Evolutionary conservation across 164 flowering plant species (phyloP), one percentile per base, ranked within the genome.

Genomic region (Chloranthus sessilifolius): DNA sequence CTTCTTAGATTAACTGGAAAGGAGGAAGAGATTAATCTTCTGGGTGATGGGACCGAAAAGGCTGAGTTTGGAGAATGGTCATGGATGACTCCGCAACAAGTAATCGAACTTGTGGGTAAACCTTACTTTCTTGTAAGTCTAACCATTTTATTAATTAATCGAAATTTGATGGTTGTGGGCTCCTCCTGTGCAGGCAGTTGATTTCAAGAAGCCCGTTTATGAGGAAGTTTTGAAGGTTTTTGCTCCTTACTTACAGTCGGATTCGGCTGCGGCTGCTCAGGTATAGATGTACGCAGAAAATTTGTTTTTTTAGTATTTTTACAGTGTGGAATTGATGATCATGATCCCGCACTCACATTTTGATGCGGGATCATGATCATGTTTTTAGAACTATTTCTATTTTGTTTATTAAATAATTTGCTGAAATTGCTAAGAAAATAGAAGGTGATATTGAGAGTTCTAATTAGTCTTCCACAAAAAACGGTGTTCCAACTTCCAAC

Each of bases 41-140:
- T 78, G 59, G 99, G 99, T 27, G 96, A 94, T 66, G 96, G 92
- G 33, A 74, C 80, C 28, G 99, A 86, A 58, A 88, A 84, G 66
- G 62, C 95, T 16, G 97, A 92, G 68, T 92, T 92, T 74, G 94
- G 79, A 27, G 74, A 83, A 43, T 92, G 99, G 99, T 55, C 92
- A 50, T 92, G 99, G 99, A 70, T 84, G 74, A 64, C 82, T 6
- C 89, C 97, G 0, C 77, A 86, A 20, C 67, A 85, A 71, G 64
- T 92, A 25, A 35, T 81, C 27, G 82, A 80, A 23, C 88, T 7
- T 52, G 96, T 84, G 62, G 35, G 92, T 77, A 19, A 20, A 44
- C 30, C 16, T 36, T n/a, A 14, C 42, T 21, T 6, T 19, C 23
- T 14, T 7, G 7, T 30, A 25, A 12, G 25, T 17, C 8, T 53